Evolutionary conservation across 495 filamentous ascomycete genomes (phyloP), one percentile per base, ranked within the genome.

Genomic region (Daldinia childiae): DNA sequence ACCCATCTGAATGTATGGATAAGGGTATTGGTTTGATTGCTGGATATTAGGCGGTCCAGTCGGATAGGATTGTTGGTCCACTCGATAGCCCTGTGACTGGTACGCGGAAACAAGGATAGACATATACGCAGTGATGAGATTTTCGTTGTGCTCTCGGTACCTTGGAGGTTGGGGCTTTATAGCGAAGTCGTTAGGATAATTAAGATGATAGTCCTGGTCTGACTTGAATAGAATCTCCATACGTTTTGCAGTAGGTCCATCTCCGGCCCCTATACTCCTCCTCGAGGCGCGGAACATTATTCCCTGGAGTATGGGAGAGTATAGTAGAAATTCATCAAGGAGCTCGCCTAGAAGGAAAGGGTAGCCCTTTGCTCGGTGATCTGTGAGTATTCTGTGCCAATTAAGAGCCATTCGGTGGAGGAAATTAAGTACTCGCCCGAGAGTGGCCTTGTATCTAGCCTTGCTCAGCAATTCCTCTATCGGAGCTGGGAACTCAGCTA

Each of bases 261-360:
- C 81, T 2, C 26, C 21, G 2, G 81, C 69, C 0, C 79, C 81
- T 12, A 84, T 43, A 24, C 66, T 72, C 61, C 81, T 78, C 32
- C 85, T 80, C 8, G 85, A 82, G 1, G 89, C 86, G 19, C 84
- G 83, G 64, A 90, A 92, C 15, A 91, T 77, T 43, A 91, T 86
- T 1, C 66, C 76, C 70, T 91, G 86, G 11, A 93, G 66, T 3
- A 84, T 79, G 0, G 84, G 80, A 0, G 91, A 92, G 11, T 74
- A 77, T 21, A 91, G 78, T 1, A 74, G 66, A n/a, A 92, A 80
- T 15, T 61, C 51, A 3, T 57, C 64, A 21, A 85, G 68, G 1
- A 93, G 77, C 74, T 93, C 91, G 45, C 84, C 82, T 36, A 90
- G 82, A 6, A 91, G 75, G 9, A 87, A 87, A 21, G 91, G 91